Conservation (phyloP, 2,329 filamentous ascomycete species). For the Endocalyx cinctus region DNA sequence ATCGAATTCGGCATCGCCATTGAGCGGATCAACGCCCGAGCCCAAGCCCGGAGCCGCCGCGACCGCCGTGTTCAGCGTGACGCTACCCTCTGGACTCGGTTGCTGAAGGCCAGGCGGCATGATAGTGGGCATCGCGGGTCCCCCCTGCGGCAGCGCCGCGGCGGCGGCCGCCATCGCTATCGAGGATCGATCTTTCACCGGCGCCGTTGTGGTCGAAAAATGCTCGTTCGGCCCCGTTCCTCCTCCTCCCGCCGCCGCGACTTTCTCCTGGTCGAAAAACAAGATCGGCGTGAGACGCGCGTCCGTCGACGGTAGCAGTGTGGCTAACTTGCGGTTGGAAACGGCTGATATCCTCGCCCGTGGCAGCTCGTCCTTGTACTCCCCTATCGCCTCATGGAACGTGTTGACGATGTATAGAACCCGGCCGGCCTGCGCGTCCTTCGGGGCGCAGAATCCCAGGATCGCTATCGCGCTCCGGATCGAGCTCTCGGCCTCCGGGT, state of each 20-base stretch:
- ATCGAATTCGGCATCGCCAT: constrained; percentile 30
- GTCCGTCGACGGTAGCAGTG: too few relatives aligned
- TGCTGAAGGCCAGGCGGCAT: constrained; percentile 23
- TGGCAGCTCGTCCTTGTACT: too few relatives aligned
- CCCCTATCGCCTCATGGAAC: too few relatives aligned
- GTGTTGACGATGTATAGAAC: constrained; percentile 45
- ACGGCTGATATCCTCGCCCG: too few relatives aligned
- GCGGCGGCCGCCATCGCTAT: constrained; percentile 2
- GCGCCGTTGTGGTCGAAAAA: constrained; percentile 8
- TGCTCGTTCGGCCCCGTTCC: constrained; percentile 8
- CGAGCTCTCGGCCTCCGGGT: constrained; percentile 34
- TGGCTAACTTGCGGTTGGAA: too few relatives aligned
- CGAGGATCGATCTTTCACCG: constrained; percentile 13
- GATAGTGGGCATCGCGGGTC: constrained; percentile 14
- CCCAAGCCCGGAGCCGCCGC: constrained; percentile 13
- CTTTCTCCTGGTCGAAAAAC: constrained; percentile 41
- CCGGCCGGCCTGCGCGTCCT: constrained; percentile 44
- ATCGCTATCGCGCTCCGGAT: constrained; percentile 42
- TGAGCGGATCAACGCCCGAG: constrained; percentile 17
- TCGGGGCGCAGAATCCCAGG: constrained; percentile 42
- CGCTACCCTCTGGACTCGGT: constrained; percentile 25
- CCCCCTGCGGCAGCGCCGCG: constrained; percentile 6
- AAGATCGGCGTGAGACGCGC: too few relatives aligned
- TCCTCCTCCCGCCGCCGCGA: constrained; percentile 11
- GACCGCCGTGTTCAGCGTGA: constrained; percentile 20